A percentile compares a stretch with the other conserved stretches of the same genome.
phyloP scores from a whole-genome alignment of 2,329 filamentous ascomycete species.

The Nemania abortiva region DNA sequence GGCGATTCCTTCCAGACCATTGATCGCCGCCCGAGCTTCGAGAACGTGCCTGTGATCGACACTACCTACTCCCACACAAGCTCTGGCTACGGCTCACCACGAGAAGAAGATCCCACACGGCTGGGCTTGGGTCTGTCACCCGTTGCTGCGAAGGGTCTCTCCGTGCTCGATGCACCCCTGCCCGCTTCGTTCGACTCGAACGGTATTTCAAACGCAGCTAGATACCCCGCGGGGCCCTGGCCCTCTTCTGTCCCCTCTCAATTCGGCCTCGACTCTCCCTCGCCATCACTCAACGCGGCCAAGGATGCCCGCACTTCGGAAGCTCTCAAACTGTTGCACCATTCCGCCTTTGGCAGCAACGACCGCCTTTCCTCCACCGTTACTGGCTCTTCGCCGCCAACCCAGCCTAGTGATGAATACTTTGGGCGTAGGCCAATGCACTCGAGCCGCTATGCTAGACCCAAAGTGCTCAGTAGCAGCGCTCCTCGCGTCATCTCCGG shows the following conservation, averaged over 20 bases:
- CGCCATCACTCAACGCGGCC: slow-evolving; percentile 75
- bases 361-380: slow-evolving; percentile 70
- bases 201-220: slow-evolving; percentile 90
- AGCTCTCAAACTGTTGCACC: slow-evolving; percentile 73
- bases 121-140: slow-evolving; percentile 84
- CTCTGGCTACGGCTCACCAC: slow-evolving; percentile 83
- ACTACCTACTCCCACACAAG: slow-evolving; percentile 67
- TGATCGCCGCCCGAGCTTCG: slow-evolving; percentile 64
- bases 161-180: slow-evolving; percentile 91
- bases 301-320: slow-evolving; percentile 72
- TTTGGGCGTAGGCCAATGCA: slow-evolving; percentile 79
- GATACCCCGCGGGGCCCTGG: slow-evolving; percentile 81
- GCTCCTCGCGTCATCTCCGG: slow-evolving; percentile 72
- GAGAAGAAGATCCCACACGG: slow-evolving; percentile 70
- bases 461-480: slow-evolving; percentile 77
- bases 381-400: slow-evolving; percentile 52
- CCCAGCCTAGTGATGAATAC: slow-evolving; percentile 65
- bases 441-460: slow-evolving; percentile 74
- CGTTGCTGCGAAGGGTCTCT: slow-evolving; percentile 76
- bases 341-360: slow-evolving; percentile 75
- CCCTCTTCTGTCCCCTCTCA: slow-evolving; percentile 93
- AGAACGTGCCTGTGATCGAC: slow-evolving; percentile 71
- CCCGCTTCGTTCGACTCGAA: slow-evolving; percentile 97
- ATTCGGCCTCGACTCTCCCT: slow-evolving; percentile 88
- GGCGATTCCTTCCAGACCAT: slow-evolving; percentile 58